phyloP scores from a whole-genome alignment of 352 stramenopile genomes.

The Phytophthora quininea region DNA sequence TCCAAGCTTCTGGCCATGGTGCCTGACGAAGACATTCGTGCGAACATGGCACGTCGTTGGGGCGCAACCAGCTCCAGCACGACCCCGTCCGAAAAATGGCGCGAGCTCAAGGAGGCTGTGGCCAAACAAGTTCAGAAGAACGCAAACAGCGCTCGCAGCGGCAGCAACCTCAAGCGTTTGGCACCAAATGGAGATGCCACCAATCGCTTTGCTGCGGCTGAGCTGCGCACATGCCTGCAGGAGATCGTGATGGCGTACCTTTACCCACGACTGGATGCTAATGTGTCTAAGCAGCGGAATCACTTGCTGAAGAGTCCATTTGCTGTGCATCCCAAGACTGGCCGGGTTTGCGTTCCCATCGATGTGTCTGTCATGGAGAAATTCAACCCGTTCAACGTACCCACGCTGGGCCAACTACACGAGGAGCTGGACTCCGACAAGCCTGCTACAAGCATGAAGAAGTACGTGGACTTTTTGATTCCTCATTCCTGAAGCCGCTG shows the following conservation, averaged over 20 bases:
- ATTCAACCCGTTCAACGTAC: constrained; percentile 90
- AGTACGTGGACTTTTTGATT: constrained; percentile 82
- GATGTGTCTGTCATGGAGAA: constrained; percentile 75
- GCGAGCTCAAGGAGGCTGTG: constrained; percentile 72
- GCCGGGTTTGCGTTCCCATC: constrained; percentile 98
- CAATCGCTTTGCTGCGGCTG: constrained; percentile 67
- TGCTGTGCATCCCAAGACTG: constrained; percentile 97
- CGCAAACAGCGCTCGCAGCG: constrained; percentile 51
- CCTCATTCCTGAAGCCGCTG: constrained; percentile 74
- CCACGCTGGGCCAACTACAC: constrained; percentile 81
- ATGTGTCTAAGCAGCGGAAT: constrained; percentile 99
- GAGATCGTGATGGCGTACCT: constrained; percentile 97
- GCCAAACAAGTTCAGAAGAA: constrained; percentile 69
- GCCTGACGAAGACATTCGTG: constrained; percentile 87
- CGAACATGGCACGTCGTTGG: constrained; percentile 71
- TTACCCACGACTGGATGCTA: constrained; percentile 99
- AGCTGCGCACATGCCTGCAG: constrained; percentile 90
- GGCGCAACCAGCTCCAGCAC: constrained; percentile 45
- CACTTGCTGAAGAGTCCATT: constrained; percentile 99
- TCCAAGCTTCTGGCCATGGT: constrained; percentile 93
- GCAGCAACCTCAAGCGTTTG: constrained; percentile 48
- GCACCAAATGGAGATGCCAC: constrained; percentile 39
- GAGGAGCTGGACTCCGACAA: constrained; percentile 81
- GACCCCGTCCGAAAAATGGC: constrained; percentile 90
- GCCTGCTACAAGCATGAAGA: constrained; percentile 64